phyloP scores from a whole-genome alignment of 108 stramenopile species.

The Mediolabrus comicus region DNA sequence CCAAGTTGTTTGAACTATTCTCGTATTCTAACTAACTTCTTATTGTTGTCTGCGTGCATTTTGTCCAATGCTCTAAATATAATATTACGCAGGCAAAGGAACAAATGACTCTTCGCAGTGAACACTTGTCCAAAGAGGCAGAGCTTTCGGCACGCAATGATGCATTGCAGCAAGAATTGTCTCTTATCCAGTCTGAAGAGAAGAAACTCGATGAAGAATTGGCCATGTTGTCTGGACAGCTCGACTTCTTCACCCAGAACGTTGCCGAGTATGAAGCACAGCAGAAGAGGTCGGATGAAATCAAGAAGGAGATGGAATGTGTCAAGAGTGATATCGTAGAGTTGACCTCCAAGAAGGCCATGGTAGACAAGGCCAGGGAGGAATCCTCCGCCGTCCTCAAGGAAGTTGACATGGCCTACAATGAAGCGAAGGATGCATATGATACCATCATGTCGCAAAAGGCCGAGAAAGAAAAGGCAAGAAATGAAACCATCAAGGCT shows the following conservation, averaged over 20 bases:
- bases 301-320: constrained; percentile 29
- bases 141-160: constrained; percentile 26
- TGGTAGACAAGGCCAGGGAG: background rate
- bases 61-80: background rate
- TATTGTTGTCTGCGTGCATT: background rate
- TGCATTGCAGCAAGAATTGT: constrained; percentile 23
- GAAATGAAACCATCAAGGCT: constrained; percentile 17
- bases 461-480: constrained; percentile 23
- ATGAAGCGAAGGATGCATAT: constrained; percentile 9
- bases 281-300: constrained; percentile 19
- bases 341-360: constrained; percentile 9
- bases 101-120: constrained; percentile 37
- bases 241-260: constrained; percentile 34
- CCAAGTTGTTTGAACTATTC: background rate
- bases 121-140: constrained; percentile 31
- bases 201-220: constrained; percentile 29
- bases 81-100: constrained; percentile 21
- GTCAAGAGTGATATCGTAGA: constrained; percentile 21
- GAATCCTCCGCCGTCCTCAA: constrained; percentile 19
- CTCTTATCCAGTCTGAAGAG: constrained; percentile 28
- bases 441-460: constrained; percentile 16
- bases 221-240: constrained; percentile 32
- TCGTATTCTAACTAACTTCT: background rate
- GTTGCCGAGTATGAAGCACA: constrained; percentile 37
- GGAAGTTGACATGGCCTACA: constrained; percentile 3